Evolutionary conservation across 2,329 filamentous ascomycete genomes (phyloP), one percentile per base, ranked within the genome.

Genomic region (Alternaria consortialis): DNA sequence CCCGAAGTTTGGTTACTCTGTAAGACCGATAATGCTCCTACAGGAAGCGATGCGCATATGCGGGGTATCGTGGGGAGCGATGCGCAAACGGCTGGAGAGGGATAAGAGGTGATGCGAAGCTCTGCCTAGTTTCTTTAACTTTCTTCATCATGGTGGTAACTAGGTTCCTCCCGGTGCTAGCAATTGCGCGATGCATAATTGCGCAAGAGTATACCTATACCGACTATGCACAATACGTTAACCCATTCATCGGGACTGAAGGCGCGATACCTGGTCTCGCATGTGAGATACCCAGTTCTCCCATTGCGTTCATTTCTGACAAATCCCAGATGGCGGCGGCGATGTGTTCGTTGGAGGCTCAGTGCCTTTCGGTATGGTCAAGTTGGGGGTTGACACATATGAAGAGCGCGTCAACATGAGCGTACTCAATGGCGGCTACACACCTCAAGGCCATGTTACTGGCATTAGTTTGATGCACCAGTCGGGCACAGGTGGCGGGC

Each of bases 201-300:
- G 64, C 69, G 17, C 67, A 74, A n/a, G 57, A 64, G 5, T 12
- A 23, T 42, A 61, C 70, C 12, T 12, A 23, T 42, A 61, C 70
- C 12, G 75, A 78, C 31, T 77, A 74, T 47, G 53, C 74, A 27
- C 71, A 75, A 52, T 78, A 71, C 32, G 82, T 84, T 8, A 82
- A 84, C 58, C 76, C 80, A 1, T 79, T 84, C 44, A 83, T 84
- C 20, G 82, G 82, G 7, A 81, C 81, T 1, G 81, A 83, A 64
- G 82, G 82, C 7, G 79, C 80, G 0, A 80, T 78, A 34, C 66
- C 79, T 4, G 81, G 81, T 3, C 76, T 76, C 47, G 73, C 75
- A 23, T 78, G 72, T 71, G 65, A 50, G 66, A 51, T n/a, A 20
- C 17, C 32, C 20, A n/a, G 8, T 27, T 13, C 9, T 31, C 11